These are phyloP conservation scores for Madurella mycetomatis DNA, from an alignment of 2,329 filamentous ascomycete species.

Conservation along the genomic window DNA sequence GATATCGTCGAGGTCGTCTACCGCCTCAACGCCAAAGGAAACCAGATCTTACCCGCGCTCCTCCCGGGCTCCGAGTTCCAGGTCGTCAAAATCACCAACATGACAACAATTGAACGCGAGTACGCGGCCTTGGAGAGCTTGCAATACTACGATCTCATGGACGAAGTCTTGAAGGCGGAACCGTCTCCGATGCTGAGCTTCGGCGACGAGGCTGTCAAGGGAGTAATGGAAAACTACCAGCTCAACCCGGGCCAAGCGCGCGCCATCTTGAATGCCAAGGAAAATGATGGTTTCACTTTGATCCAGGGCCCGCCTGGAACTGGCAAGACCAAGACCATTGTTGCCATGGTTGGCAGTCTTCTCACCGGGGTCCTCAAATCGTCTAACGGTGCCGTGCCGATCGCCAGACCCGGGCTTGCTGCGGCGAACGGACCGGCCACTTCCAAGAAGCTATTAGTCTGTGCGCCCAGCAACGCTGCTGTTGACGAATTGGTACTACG, in stretches of 20 bases:
- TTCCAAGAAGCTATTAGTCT: constrained; percentile 86
- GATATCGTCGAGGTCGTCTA: constrained; percentile 79
- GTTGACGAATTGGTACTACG: constrained; percentile 94
- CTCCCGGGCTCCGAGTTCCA: constrained; percentile 65
- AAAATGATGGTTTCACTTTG: constrained; percentile 95
- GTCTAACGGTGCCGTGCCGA: constrained; percentile 41
- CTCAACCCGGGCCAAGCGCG: constrained; percentile 87
- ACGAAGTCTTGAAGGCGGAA: constrained; percentile 79
- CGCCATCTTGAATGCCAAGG: constrained; percentile 84
- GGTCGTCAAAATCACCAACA: constrained; percentile 81
- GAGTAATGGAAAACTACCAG: constrained; percentile 69
- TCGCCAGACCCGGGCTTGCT: constrained; percentile 38
- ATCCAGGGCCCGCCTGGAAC: constrained; percentile 96
- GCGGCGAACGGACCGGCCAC: constrained; percentile 30
- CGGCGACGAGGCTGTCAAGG: constrained; percentile 64
- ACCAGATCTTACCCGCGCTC: constrained; percentile 59
- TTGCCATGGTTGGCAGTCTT: constrained; percentile 89
- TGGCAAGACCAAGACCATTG: constrained; percentile 97
- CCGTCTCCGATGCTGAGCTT: constrained; percentile 86
- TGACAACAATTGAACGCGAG: constrained; percentile 92
- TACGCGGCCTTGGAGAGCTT: constrained; percentile 87
- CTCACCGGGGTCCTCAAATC: constrained; percentile 54
- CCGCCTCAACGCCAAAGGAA: constrained; percentile 66
- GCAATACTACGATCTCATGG: constrained; percentile 92
- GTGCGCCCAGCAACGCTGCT: constrained; percentile 96